phyloP scores from a whole-genome alignment of 768 basidiomycete species.

The Leccinum truebloodii region DNA sequence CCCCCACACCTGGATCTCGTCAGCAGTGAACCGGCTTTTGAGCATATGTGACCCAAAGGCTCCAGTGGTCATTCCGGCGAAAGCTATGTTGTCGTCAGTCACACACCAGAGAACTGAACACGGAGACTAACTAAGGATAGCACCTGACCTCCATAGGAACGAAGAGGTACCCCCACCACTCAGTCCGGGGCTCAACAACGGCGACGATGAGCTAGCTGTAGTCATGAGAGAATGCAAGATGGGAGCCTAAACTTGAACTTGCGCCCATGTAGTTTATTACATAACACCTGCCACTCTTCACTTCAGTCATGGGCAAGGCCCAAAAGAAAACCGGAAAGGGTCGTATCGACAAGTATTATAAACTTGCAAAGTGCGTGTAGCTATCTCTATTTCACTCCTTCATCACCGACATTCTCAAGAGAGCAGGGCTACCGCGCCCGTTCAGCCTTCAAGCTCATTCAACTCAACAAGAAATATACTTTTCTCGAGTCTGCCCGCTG shows the following conservation, averaged over 20 bases:
- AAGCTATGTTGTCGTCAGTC: constrained; percentile 29
- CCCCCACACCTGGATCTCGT: constrained; percentile 58
- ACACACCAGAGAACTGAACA: neutral
- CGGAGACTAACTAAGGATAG: constrained; percentile 38
- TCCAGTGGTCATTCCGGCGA: constrained; percentile 56
- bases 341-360: constrained; percentile 96
- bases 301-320: constrained; percentile 62
- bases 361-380: constrained; percentile 75
- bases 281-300: neutral
- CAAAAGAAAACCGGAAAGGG: constrained; percentile 97
- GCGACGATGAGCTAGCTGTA: neutral
- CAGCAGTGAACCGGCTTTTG: constrained; percentile 48
- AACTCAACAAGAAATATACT: constrained; percentile 96
- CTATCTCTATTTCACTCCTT: constrained; percentile 1
- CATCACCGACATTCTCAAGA: constrained; percentile 43
- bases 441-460: constrained; percentile 98
- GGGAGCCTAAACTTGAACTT: neutral
- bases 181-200: constrained; percentile 25
- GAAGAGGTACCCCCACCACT: constrained; percentile 13
- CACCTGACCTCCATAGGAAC: constrained; percentile 46
- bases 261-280: neutral
- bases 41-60: constrained; percentile 74
- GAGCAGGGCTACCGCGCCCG: constrained; percentile 99
- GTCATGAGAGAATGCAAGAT: neutral
- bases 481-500: constrained; percentile 89